Evolutionary conservation across 768 basidiomycete genomes (phyloP), one percentile per base, ranked within the genome.

Genomic region (Psilocybe tampanensis): DNA sequence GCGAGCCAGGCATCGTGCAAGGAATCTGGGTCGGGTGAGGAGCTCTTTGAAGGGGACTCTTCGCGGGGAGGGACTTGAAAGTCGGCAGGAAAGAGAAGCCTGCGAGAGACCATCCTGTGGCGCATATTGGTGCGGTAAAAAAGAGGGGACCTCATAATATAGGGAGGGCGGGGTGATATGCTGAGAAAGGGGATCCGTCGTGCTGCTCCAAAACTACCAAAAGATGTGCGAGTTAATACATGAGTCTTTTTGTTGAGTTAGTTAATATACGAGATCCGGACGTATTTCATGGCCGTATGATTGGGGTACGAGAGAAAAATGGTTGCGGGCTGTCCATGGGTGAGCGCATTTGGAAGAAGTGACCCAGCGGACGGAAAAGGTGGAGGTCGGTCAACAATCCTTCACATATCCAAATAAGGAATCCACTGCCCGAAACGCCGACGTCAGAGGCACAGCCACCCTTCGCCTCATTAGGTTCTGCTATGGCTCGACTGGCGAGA

Each of bases 1-100:
- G 83, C 77, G 17, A 84, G 63, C 86, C 86, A 88, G 29, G 80
- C 81, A 48, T 85, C 80, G 54, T 78, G 81, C 22, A 76, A 65
- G 5, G 74, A 68, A 43, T 74, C 68, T 44, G 73, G 69, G 33
- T 64, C 52, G 18, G 50, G 53, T 64, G 61, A 15, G 45, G 55
- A 7, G 55, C 44, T n/a, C 49, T 61, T 68, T 44, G 65, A 32
- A 22, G 67, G 61, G n/a, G 68, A 47, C 39, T 63, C 60, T 33
- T 64, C 61, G 23, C 70, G 68, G 36, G 70, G 60, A 29, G 69
- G 64, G 42, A 73, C 53, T 52, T 71, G 72, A 53, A 75, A 70
- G 49, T 75, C 72, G 41, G 69, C 69, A 65, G 71, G 72, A 65
- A 76, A 74, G 59, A 70, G 68, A 49, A 74, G 63, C 57, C 69